Conservation (phyloP, 1,284 basidiomycete species). For the Cyathus pygmaeus region DNA sequence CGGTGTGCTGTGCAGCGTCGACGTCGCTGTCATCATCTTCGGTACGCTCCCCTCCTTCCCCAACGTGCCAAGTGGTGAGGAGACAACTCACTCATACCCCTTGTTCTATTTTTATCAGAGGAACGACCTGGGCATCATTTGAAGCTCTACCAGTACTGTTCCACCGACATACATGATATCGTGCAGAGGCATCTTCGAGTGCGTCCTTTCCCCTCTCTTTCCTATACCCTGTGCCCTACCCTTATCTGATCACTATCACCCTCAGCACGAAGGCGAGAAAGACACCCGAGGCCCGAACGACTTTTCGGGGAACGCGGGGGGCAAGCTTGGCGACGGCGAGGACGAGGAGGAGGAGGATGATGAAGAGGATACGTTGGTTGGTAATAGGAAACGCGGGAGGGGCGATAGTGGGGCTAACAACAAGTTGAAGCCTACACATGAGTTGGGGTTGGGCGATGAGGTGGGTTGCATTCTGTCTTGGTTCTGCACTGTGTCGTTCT, state of each 20-base stretch:
- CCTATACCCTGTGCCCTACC: too few relatives aligned
- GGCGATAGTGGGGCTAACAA: constrained; percentile 23
- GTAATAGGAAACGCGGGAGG: constrained; percentile 20
- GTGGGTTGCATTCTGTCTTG: constrained; percentile 23
- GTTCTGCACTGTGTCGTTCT: too few relatives aligned
- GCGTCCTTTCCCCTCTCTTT: constrained; percentile 11
- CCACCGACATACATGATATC: constrained; percentile 62
- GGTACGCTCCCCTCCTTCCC: constrained; percentile 41
- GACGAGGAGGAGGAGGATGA: constrained; percentile 52
- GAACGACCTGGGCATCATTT: constrained; percentile 63
- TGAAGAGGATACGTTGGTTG: constrained; percentile 53
- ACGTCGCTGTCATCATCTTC: constrained; percentile 70
- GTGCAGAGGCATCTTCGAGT: constrained; percentile 60
- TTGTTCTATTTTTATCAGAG: constrained; percentile 44
- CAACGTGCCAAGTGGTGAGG: too few relatives aligned
- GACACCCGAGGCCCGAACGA: constrained; percentile 60
- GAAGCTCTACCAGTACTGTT: constrained; percentile 74
- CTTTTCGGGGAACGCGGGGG: constrained; percentile 47
- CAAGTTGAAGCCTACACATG: constrained; percentile 25
- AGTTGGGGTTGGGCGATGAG: constrained; percentile 20
- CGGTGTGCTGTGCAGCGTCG: constrained; percentile 74
- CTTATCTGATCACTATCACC: neutral
- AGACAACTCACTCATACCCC: neutral
- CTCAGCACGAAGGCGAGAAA: constrained; percentile 64
- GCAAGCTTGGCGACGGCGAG: constrained; percentile 40